Base-by-base conservation (phyloP, 2,329 filamentous ascomycete species). In the Ophiognomonia clavigignenti-juglandacearum region DNA sequence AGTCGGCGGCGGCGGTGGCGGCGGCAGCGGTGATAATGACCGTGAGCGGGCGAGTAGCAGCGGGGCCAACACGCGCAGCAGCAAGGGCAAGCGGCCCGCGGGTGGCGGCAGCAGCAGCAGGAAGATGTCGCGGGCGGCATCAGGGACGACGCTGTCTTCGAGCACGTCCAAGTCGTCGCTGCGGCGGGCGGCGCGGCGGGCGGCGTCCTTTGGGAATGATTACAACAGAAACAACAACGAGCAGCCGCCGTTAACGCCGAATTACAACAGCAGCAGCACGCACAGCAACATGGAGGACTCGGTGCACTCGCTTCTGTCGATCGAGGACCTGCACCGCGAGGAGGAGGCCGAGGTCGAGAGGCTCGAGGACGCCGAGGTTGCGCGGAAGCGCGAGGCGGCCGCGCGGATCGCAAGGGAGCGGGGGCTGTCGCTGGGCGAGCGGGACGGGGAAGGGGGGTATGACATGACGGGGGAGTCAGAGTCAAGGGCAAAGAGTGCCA, bases 1-100 rank as follows among this genome's bases (percentile, higher is more conserved):
- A 43, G 81, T 85, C 54, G 78, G 76, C n/a, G 89, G 93, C 58
- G 77, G 78, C 38, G 84, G 83, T 55, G 90, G 85, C 57, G 80
- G 76, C 38, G 10, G 24, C 24, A n/a, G n/a, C n/a, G n/a, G n/a
- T n/a, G n/a, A n/a, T n/a, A n/a, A n/a, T n/a, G n/a, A n/a, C n/a
- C n/a, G n/a, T n/a, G n/a, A n/a, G n/a, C n/a, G n/a, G n/a, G n/a
- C n/a, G n/a, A n/a, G n/a, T n/a, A n/a, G n/a, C n/a, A n/a, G n/a
- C n/a, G n/a, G n/a, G n/a, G n/a, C n/a, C n/a, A 85, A 77, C 53
- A 82, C 77, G 19, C 67, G 68, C 51, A 78, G 74, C 52, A 82
- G 75, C 55, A 82, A 82, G 54, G 79, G 79, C 1, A 83, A 83
- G 59, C 67, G 72, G 36, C 72, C 70, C 23, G 69, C 64, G 9